These are phyloP conservation scores for Schizosaccharomyces pombe DNA, from an alignment of 805 yeast species.

Conservation along the genomic window DNA sequence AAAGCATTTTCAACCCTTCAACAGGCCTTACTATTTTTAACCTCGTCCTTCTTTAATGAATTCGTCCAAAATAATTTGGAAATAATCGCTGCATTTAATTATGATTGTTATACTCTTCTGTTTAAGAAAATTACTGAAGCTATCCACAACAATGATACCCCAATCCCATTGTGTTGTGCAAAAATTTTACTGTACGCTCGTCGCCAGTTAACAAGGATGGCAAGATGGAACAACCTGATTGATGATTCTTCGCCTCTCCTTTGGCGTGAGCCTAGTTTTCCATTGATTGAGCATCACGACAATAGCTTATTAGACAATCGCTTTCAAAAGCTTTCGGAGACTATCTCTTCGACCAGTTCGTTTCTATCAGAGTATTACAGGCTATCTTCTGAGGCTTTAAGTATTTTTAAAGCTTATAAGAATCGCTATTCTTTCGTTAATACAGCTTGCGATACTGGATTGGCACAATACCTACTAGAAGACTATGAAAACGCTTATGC, in stretches of 20 bases:
- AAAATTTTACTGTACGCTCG: background rate
- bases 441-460: background rate
- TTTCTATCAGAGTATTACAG: background rate
- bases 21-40: background rate
- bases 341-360: background rate
- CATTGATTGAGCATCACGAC: background rate
- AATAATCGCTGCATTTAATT: background rate
- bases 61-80: background rate
- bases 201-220: background rate
- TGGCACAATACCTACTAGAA: background rate
- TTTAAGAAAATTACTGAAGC: background rate
- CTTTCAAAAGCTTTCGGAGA: background rate
- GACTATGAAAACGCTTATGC: background rate
- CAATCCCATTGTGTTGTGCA: background rate
- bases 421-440: background rate
- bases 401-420: background rate
- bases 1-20: background rate
- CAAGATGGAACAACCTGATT: background rate
- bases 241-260: background rate
- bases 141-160: background rate
- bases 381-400: background rate
- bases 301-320: no score
- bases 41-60: background rate
- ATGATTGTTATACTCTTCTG: background rate
- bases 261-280: background rate